These are phyloP conservation scores for Phylloporus sp. DNA, from an alignment of 1,284 basidiomycete genomes.

Conservation along the genomic window DNA sequence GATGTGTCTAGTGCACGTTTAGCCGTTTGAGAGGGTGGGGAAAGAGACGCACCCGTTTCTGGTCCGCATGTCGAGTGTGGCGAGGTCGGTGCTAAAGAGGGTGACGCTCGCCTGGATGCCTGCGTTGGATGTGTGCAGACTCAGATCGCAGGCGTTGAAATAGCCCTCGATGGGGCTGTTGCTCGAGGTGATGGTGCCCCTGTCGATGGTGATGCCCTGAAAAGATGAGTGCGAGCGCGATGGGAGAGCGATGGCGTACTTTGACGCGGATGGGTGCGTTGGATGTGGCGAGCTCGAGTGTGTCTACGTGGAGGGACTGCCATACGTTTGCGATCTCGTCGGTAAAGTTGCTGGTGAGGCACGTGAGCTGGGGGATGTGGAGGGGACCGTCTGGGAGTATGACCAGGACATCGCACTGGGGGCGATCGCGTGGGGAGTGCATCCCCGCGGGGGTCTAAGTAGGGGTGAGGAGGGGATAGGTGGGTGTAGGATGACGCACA, in stretches of 20 bases:
- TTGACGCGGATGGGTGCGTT: conserved; percentile 40
- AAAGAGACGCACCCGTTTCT: conserved; percentile 48
- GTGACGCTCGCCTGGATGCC: conserved; percentile 44
- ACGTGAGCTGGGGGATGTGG: conserved; percentile 40
- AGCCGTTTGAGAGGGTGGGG: no score
- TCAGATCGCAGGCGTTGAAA: conserved; percentile 46
- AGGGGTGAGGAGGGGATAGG: no score
- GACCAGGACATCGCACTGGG: conserved; percentile 43
- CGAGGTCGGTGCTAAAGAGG: conserved; percentile 33
- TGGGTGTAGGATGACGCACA: conserved; percentile 32
- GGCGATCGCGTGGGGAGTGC: conserved; percentile 12
- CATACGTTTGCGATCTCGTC: conserved; percentile 41
- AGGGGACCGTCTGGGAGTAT: conserved; percentile 37
- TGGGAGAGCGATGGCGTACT: conserved; percentile 30
- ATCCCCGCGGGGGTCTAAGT: conserved; percentile 25
- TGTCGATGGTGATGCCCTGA: conserved; percentile 17
- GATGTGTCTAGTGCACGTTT: no score
- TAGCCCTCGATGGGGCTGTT: conserved; percentile 51
- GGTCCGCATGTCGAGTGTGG: conserved; percentile 42
- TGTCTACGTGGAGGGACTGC: conserved; percentile 39
- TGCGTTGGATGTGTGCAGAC: conserved; percentile 48
- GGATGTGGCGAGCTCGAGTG: conserved; percentile 33
- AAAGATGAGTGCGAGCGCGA: no score
- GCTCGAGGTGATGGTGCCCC: conserved; percentile 39
- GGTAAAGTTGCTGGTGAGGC: conserved; percentile 40